A percentile compares a stretch with the other conserved stretches of the same genome.
phyloP scores from a whole-genome alignment of 2,329 filamentous ascomycete genomes.

The Hypocrella siamensis region DNA sequence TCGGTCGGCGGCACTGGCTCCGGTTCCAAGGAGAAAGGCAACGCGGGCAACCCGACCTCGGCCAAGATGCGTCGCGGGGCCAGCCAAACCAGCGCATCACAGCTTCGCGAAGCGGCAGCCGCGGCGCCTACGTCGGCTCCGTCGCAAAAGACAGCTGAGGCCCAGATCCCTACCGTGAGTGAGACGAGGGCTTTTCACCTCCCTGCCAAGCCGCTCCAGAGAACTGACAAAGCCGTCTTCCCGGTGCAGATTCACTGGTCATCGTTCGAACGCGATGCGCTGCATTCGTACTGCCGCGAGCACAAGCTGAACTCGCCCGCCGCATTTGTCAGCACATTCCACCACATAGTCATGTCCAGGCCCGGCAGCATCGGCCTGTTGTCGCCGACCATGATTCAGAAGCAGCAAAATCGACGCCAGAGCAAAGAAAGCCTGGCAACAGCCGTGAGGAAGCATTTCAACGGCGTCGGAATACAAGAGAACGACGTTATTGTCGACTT shows the following conservation, averaged over 20 bases:
- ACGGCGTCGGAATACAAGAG: constrained; percentile 62
- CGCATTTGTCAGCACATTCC: constrained; percentile 50
- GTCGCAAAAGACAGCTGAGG: constrained; percentile 13
- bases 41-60: constrained; percentile 24
- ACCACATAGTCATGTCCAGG: constrained; percentile 44
- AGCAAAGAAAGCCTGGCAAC: constrained; percentile 58
- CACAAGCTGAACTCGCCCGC: constrained; percentile 57
- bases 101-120: constrained; percentile 14
- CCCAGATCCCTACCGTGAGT: constrained; percentile 18
- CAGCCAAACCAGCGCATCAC: constrained; percentile 32
- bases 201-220: background rate
- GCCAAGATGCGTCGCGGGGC: constrained; percentile 40
- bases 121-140: constrained; percentile 21
- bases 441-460: constrained; percentile 69
- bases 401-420: constrained; percentile 47
- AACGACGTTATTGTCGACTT: constrained; percentile 72
- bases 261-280: constrained; percentile 47
- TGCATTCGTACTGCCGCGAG: constrained; percentile 62
- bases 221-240: background rate
- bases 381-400: constrained; percentile 62
- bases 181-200: too few species aligned
- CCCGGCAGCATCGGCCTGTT: constrained; percentile 50
- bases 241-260: constrained; percentile 44
- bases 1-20: constrained; percentile 12
- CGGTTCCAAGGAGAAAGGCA: constrained; percentile 29